Evolutionary conservation across 768 basidiomycete genomes (phyloP).

Genomic region (Collybia nuda): DNA sequence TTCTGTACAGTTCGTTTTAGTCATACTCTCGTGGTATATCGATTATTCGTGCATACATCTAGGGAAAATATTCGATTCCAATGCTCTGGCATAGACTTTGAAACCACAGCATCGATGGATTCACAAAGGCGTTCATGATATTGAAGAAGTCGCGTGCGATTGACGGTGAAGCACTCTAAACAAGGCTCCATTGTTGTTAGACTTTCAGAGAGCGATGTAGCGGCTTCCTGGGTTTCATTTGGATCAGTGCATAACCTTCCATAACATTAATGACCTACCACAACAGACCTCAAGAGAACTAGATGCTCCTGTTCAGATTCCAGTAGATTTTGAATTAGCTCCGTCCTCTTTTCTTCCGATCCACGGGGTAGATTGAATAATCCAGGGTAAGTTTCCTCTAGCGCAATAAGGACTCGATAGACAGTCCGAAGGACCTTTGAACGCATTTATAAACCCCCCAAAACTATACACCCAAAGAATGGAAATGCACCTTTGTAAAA

Average conservation of each 20-base stretch:
- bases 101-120: conserved; percentile 9
- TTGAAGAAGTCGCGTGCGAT: conserved; percentile 14
- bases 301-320: conserved; percentile 31
- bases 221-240: conserved; percentile 25
- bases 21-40: neutral
- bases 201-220: conserved; percentile 24
- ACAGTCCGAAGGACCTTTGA: conserved; percentile 33
- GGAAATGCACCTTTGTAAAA: conserved; percentile 30
- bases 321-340: conserved; percentile 28
- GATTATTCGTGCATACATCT: conserved; percentile 8
- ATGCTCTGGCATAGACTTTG: conserved; percentile 1
- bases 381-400: conserved; percentile 35
- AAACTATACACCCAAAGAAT: neutral
- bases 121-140: conserved; percentile 20
- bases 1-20: conserved; percentile 12
- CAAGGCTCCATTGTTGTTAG: conserved; percentile 12
- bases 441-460: neutral
- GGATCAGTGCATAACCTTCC: conserved; percentile 6
- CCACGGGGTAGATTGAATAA: conserved; percentile 28
- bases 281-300: conserved; percentile 27
- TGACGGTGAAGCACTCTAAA: conserved; percentile 20
- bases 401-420: conserved; percentile 28
- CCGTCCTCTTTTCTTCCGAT: conserved; percentile 19
- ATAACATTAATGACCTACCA: conserved; percentile 21
- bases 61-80: conserved; percentile 21